Conservation (phyloP, 2,329 filamentous ascomycete species). For the Aspergillus nomiae region DNA sequence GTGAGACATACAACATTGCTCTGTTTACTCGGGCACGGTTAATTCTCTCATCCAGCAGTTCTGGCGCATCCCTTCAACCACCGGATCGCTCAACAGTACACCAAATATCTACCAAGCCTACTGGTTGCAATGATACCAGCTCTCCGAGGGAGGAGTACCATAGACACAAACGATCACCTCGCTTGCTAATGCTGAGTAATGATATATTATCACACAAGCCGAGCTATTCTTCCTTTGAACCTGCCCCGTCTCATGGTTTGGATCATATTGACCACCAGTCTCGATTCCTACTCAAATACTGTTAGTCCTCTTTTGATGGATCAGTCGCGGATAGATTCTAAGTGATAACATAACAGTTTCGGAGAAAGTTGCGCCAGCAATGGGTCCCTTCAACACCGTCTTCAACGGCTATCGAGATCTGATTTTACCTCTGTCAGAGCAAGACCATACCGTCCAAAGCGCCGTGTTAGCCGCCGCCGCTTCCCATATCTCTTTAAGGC, state of each 20-base stretch:
- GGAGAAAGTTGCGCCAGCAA: neutral
- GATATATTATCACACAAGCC: neutral
- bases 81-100: too few relatives aligned
- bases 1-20: neutral
- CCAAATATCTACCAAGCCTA: neutral
- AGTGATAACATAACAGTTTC: neutral
- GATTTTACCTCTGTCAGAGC: neutral
- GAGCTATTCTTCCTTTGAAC: neutral
- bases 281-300: neutral
- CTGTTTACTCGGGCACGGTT: neutral
- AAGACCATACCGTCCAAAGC: neutral
- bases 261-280: neutral
- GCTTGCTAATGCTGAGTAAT: neutral
- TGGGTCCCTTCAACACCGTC: neutral
- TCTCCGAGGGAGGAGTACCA: neutral
- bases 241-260: neutral
- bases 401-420: neutral
- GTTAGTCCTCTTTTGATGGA: neutral
- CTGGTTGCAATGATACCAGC: neutral
- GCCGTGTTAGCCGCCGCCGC: neutral
- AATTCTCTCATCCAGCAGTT: neutral
- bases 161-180: neutral
- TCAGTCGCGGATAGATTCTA: neutral
- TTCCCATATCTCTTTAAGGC: neutral
- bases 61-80: neutral